Percentiles rank a stretch among this genome's conserved stretches.
phyloP scores from a whole-genome alignment of 1,139 yeast genomes.

The Blastobotrys apis region DNA sequence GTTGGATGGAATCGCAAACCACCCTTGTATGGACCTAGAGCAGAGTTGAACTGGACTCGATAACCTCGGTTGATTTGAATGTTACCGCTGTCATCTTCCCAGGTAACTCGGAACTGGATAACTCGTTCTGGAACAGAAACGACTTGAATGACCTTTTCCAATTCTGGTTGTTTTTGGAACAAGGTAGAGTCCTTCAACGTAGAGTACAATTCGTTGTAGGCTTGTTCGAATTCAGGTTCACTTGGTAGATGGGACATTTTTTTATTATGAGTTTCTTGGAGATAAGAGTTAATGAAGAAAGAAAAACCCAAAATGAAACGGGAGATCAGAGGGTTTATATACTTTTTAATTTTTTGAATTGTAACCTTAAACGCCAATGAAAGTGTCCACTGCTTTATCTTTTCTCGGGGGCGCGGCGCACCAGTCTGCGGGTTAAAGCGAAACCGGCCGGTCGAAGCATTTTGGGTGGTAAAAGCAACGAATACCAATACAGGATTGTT shows the following conservation, averaged over 20 bases:
- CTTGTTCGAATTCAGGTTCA: constrained; percentile 99
- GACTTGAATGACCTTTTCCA: constrained; percentile 83
- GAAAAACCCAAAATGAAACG: background rate
- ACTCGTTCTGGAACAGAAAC: constrained; percentile 94
- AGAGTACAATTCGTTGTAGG: constrained; percentile 85
- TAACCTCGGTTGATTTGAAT: constrained; percentile 93
- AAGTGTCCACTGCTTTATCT: too few relatives aligned
- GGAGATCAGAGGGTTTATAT: background rate
- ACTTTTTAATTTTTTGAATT: background rate
- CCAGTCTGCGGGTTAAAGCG: too few relatives aligned
- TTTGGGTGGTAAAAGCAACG: too few relatives aligned
- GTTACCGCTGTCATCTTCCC: constrained; percentile 95
- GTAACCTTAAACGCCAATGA: too few relatives aligned
- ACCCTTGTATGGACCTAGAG: constrained; percentile 98
- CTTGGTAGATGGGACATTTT: constrained; percentile 22
- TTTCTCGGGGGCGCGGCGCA: too few relatives aligned
- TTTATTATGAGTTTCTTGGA: background rate
- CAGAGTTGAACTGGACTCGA: constrained; percentile 98
- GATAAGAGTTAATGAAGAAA: background rate
- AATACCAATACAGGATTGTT: too few relatives aligned
- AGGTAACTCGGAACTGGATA: constrained; percentile 92
- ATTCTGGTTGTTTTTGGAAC: constrained; percentile 84
- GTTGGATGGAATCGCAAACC: constrained; percentile 98
- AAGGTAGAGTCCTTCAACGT: constrained; percentile 90
- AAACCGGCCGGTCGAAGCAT: too few relatives aligned